Percentiles rank a stretch among this genome's conserved stretches.
Evolutionary conservation across 2,329 filamentous ascomycete genomes (phyloP).

Genomic region (Arthrocladium fulminans): DNA sequence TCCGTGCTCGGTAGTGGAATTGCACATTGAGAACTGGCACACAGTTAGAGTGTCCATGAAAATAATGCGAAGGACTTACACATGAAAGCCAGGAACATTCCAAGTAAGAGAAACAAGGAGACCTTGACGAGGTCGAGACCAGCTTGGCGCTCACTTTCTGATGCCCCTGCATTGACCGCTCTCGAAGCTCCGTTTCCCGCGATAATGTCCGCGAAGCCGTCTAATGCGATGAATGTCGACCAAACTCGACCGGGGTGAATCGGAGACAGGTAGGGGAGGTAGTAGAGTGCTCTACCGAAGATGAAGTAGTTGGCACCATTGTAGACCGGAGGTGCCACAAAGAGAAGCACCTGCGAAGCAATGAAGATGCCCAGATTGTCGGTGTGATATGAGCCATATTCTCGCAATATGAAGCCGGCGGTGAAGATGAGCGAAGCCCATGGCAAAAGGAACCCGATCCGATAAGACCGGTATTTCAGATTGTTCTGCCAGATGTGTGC

Average conservation of each 20-base stretch:
- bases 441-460: constrained; percentile 33
- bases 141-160: constrained; percentile 29
- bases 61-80: constrained; percentile 11
- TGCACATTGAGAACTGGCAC: constrained; percentile 29
- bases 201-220: constrained; percentile 40
- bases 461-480: constrained; percentile 34
- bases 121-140: constrained; percentile 42
- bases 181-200: constrained; percentile 39
- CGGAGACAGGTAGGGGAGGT: constrained; percentile 39
- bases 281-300: constrained; percentile 43
- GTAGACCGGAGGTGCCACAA: constrained; percentile 35
- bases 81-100: constrained; percentile 42
- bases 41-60: background rate
- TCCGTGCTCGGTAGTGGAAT: constrained; percentile 39
- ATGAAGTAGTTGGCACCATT: constrained; percentile 32
- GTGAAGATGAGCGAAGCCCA: constrained; percentile 35
- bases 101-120: constrained; percentile 43
- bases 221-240: constrained; percentile 48
- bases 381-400: constrained; percentile 30
- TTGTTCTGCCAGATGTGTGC: constrained; percentile 33
- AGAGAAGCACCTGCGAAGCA: constrained; percentile 31
- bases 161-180: constrained; percentile 20
- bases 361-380: constrained; percentile 31
- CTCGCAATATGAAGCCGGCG: constrained; percentile 31
- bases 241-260: constrained; percentile 51